Evolutionary conservation across 2,329 filamentous ascomycete species (phyloP).

Genomic region (Myriosclerotinia curreyana): DNA sequence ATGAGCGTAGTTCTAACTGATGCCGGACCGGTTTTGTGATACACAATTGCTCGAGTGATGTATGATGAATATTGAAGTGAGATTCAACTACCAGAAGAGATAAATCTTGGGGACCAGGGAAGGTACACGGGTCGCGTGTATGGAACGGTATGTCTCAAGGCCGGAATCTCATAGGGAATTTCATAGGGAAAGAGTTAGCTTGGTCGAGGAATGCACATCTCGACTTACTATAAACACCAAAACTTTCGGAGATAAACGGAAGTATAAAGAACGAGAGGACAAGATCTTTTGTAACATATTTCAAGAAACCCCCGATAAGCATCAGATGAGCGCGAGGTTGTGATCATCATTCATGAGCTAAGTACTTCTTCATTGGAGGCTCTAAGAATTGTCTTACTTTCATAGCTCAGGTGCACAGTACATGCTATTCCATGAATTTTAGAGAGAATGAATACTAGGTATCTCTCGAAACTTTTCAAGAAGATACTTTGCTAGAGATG

Average conservation of each 20-base stretch:
- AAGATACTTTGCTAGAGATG: background rate
- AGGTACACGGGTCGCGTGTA: constrained; percentile 9
- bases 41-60: background rate
- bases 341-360: constrained; percentile 3
- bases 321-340: constrained; percentile 15
- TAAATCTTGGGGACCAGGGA: background rate
- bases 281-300: background rate
- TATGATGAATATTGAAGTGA: background rate
- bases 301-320: background rate
- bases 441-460: too few relatives aligned
- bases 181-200: background rate
- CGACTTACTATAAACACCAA: background rate
- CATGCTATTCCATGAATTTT: too few relatives aligned
- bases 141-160: constrained; percentile 9
- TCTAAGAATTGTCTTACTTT: constrained; percentile 11
- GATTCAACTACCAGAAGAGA: background rate
- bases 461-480: constrained; percentile 8
- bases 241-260: background rate
- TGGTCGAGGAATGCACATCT: constrained; percentile 1
- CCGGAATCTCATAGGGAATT: background rate
- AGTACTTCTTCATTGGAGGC: constrained; percentile 5
- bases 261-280: background rate
- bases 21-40: background rate
- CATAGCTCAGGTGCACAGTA: constrained; percentile 5
- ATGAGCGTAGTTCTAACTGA: background rate